Conservation (phyloP, 208 protist species). For the Crithidia expoeki region DNA sequence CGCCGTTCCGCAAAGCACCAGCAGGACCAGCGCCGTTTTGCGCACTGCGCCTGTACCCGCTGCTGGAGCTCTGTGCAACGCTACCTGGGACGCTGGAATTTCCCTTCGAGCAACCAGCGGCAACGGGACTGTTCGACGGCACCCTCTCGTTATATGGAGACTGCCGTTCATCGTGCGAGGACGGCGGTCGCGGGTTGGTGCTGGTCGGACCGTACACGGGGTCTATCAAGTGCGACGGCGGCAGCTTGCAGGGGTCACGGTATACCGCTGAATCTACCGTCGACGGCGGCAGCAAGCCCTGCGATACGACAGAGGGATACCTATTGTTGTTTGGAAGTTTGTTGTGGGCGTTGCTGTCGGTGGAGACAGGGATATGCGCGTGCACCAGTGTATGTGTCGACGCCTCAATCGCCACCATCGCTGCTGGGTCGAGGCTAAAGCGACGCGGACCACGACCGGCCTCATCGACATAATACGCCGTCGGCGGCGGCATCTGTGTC, state of each 20-base stretch:
- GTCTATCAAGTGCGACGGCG: constrained; percentile 19
- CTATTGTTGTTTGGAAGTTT: neutral
- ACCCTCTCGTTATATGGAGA: too few species aligned
- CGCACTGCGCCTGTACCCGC: neutral
- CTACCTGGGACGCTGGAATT: neutral
- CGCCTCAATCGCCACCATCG: constrained; percentile 24
- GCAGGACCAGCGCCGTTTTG: constrained; percentile 3
- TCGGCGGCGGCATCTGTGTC: constrained; percentile 32
- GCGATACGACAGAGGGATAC: constrained; percentile 8
- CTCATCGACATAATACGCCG: constrained; percentile 24
- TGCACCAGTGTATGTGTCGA: constrained; percentile 6
- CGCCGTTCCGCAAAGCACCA: neutral
- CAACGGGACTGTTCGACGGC: too few species aligned
- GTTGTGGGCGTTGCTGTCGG: neutral
- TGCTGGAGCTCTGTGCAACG: neutral
- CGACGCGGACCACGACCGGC: constrained; percentile 11
- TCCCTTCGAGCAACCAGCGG: neutral
- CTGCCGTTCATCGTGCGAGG: too few species aligned
- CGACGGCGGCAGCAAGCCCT: constrained; percentile 12
- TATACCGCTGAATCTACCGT: constrained; percentile 6
- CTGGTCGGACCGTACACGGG: constrained; percentile 3
- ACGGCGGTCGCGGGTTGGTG: too few species aligned
- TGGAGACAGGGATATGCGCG: constrained; percentile 11
- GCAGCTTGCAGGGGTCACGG: constrained; percentile 13
- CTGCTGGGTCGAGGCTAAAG: constrained; percentile 9